A percentile compares a stretch with the other conserved stretches of the same genome.
Conservation (phyloP, 164 flowering plant genomes). For the Liriodendron chinense region DNA sequence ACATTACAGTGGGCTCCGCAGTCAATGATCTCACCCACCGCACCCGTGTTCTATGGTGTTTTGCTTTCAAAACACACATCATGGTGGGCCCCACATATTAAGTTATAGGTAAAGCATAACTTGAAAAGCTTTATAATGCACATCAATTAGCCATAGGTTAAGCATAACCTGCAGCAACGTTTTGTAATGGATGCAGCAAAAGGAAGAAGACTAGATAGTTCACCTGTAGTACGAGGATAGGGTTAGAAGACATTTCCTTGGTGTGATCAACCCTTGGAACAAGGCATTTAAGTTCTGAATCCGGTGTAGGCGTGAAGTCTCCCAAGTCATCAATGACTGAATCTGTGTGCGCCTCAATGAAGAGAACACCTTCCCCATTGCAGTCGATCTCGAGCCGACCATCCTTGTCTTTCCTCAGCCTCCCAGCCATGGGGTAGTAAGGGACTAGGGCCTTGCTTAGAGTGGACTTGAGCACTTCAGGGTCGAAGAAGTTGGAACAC, state of each 20-base stretch:
- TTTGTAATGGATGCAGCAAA: not conserved
- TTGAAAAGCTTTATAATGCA: too few species aligned
- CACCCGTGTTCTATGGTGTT: too few species aligned
- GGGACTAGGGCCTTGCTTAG: slow-evolving; percentile 33
- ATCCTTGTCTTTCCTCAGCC: slow-evolving; percentile 28
- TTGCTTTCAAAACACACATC: too few species aligned
- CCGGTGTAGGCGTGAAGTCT: slow-evolving; percentile 31
- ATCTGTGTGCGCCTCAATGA: slow-evolving; percentile 35
- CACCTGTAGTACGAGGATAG: slow-evolving; percentile 44
- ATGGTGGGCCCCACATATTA: not conserved
- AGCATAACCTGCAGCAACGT: not conserved
- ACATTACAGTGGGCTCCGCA: not conserved
- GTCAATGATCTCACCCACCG: not conserved
- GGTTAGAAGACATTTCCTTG: slow-evolving; percentile 28
- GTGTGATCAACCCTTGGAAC: slow-evolving; percentile 38
- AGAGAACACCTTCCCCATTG: slow-evolving; percentile 31
- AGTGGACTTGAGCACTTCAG: slow-evolving; percentile 25
- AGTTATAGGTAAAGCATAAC: not conserved
- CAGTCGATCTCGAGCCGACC: slow-evolving; percentile 41
- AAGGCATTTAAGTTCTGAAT: slow-evolving; percentile 21
- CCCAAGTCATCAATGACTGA: slow-evolving; percentile 37
- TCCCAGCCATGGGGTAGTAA: slow-evolving; percentile 46
- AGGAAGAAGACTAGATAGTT: not conserved
- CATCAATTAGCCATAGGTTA: too few species aligned
- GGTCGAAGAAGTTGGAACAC: slow-evolving; percentile 24